A percentile compares a stretch with the other conserved stretches of the same genome.
Conservation (phyloP, 169 alveolate species). For the Plasmodium knowlesi region DNA sequence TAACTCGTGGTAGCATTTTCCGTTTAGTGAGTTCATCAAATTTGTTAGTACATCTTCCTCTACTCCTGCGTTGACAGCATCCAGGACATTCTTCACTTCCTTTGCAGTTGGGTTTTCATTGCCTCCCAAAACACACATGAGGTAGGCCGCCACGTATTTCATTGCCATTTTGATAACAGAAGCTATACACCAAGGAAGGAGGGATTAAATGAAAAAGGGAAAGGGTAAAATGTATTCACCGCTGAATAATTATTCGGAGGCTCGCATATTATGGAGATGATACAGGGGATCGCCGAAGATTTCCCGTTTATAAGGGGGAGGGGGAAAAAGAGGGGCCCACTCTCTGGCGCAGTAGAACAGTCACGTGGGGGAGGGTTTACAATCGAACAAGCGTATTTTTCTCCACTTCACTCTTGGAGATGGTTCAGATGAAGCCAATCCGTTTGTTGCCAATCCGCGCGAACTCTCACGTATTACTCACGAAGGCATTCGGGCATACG, state of each 20-base stretch:
- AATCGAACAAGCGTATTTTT: background rate
- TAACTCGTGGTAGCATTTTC: slow-evolving; percentile 83
- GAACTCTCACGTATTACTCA: background rate
- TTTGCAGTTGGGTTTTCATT: slow-evolving; percentile 81
- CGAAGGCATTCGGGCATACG: background rate
- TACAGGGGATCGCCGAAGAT: background rate
- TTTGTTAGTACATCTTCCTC: slow-evolving; percentile 82
- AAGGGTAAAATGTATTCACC: background rate
- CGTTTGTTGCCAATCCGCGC: too few species aligned
- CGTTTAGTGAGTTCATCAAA: slow-evolving; percentile 78
- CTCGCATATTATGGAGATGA: background rate
- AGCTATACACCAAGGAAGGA: background rate
- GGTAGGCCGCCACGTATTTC: slow-evolving; percentile 86
- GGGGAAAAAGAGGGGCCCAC: background rate
- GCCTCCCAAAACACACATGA: slow-evolving; percentile 84
- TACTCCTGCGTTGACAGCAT: slow-evolving; percentile 84
- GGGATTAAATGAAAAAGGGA: background rate
- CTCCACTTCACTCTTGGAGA: background rate
- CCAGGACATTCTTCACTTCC: slow-evolving; percentile 81
- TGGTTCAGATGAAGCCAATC: background rate
- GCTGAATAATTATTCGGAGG: background rate
- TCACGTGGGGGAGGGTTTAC: too few species aligned
- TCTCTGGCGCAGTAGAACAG: background rate
- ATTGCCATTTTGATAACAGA: slow-evolving; percentile 77
- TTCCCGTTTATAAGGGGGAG: background rate